These are phyloP conservation scores for Cucurbita maxima DNA, from an alignment of 306 rosid genomes.

Conservation along the genomic window DNA sequence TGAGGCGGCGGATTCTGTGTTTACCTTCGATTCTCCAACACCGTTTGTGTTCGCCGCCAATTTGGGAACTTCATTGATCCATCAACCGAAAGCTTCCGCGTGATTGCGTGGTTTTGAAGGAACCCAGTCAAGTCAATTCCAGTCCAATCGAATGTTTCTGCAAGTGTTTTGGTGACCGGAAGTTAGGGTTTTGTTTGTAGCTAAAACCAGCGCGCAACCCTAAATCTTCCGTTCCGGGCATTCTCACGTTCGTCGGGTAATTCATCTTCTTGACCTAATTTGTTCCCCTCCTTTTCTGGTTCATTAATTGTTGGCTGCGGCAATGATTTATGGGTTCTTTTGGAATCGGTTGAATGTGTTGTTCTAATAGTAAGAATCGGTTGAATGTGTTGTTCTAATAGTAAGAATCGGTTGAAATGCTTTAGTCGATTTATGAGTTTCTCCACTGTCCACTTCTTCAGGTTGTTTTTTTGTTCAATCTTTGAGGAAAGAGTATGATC, in stretches of 20 bases:
- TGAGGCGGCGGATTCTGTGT: constrained; percentile 1
- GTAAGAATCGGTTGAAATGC: background rate
- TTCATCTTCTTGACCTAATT: background rate
- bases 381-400: background rate
- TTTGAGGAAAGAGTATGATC: background rate
- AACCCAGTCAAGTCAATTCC: background rate
- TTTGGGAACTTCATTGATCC: background rate
- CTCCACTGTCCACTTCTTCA: background rate
- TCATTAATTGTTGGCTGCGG: background rate
- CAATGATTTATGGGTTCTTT: background rate
- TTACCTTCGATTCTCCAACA: background rate
- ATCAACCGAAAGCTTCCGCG: background rate
- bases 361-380: background rate
- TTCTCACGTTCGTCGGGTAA: background rate
- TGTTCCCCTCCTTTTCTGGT: background rate
- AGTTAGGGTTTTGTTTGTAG: background rate
- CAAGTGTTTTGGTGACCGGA: background rate
- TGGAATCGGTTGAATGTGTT: background rate
- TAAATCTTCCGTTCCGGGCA: background rate
- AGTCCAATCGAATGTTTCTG: background rate
- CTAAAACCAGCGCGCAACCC: background rate
- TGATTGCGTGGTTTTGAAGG: background rate
- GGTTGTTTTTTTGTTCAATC: background rate
- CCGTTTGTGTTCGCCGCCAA: background rate
- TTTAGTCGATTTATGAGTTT: background rate